Base-by-base conservation (phyloP, 495 filamentous ascomycete genomes). In the Oleoguttula mirabilis region DNA sequence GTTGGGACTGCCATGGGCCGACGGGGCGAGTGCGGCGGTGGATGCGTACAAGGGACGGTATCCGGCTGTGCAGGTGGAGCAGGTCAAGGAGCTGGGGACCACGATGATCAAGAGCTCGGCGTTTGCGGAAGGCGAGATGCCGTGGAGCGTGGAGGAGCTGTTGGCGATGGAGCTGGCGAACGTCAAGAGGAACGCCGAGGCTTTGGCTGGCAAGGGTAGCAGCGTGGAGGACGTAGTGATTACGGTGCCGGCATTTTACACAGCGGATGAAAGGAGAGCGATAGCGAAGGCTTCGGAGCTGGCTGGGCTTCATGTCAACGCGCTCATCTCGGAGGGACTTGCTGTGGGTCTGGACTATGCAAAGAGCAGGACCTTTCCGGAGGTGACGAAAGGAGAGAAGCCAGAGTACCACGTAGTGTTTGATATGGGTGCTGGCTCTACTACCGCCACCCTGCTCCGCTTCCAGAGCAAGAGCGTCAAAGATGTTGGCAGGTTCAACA, bases 341-440 rank as follows among this genome's bases (percentile, higher is more conserved):
- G 85, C 90, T 23, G 87, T 96, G 32, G 90, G 85, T 2, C 60
- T 99, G 40, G 90, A 99, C 60, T 99, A 95, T 59, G 90, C 90
- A 15, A 95, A 84, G 12, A 80, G 74, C 53, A 73, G 90, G 51
- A 84, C 77, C 16, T 99, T 99, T 63, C 84, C 85, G 12, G 82
- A 70, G 47, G 66, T 92, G 27, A 81, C 73, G 31, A 79, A 88
- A 41, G 88, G 86, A 33, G 79, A 77, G 51, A 88, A 84, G 66
- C 83, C 90, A 3, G 90, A 99, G 60, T 74, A 82, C 54, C 85
- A 99, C 57, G 68, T 99, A 56, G 75, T 99, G 14, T 96, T 86
- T 52, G 92, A 99, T 54, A 95, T 96, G 88, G 90, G 90, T 45
- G 90, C 90, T 54, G 90, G 90, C 7, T 93, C 85, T n/a, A 84